Base-by-base conservation (phyloP, 169 alveolate genomes). In the Cryptosporidium ubiquitum region DNA sequence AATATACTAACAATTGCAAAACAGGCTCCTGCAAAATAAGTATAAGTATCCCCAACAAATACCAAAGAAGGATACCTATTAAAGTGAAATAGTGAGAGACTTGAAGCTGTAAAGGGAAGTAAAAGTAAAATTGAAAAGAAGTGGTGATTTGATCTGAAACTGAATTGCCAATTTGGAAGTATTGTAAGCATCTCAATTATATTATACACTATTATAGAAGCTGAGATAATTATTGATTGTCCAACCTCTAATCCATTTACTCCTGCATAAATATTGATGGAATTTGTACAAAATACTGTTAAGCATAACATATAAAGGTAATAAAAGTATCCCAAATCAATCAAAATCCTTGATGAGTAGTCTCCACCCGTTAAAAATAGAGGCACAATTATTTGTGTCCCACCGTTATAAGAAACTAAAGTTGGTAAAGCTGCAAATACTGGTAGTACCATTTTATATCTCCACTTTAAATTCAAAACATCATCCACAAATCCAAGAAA, bases 11-110 rank as follows among this genome's bases (percentile, higher is more conserved):
- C 97, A 33, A 94, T 94, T 31, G 99, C 99, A 71, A 97, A 95
- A 42, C 96, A 92, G 96, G 93, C 96, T 74, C 98, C 99, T 42
- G 99, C 96, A 92, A 96, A 95, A 61, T 95, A 95, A 37, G 98
- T 94, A 93, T 91, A 97, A 14, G 97, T 95, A 89, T 97, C 98
- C 9, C 99, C 99, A n/a, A 96, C 97, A 93, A 97, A 97, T n/a
- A 96, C 96, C 84, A 94, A 52, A 20, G 98, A 96, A 10, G 99
- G 99, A 91, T 92, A 96, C 92, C 92, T 94, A 91, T 96, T 97
- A 86, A 84, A 95, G 60, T 95, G 91, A 69, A 95, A 93, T 14
- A 96, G 86, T 31, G 96, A 97, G 37, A 95, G 85, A 55, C 97
- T 93, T 29, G 94, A 91, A 51, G 95, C 85, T 37, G 96, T 86